Conservation (phyloP, 1,284 basidiomycete genomes). For the Fistulina hepatica region DNA sequence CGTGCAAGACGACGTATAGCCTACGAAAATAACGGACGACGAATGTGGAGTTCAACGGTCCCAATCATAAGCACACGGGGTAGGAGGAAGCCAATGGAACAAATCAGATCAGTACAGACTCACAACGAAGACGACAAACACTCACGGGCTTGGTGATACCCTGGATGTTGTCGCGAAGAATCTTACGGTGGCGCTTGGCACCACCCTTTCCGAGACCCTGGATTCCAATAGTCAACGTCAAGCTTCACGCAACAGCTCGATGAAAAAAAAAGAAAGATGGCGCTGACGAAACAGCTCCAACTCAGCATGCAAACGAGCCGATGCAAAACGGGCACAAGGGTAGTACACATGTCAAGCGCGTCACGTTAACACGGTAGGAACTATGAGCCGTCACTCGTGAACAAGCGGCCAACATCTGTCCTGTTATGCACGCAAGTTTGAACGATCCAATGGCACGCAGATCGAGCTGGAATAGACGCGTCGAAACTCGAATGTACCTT, state of each 20-base stretch:
- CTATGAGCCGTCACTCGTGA: too few species aligned
- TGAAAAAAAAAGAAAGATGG: constrained; percentile 3
- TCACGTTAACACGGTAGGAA: too few species aligned
- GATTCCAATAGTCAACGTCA: background rate
- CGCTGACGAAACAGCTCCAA: background rate
- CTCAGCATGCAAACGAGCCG: too few species aligned
- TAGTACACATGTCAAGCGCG: too few species aligned
- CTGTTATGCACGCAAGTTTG: too few species aligned
- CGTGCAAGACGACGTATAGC: constrained; percentile 80
- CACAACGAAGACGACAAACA: background rate
- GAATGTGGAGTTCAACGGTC: background rate
- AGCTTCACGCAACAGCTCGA: background rate
- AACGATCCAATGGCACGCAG: too few species aligned
- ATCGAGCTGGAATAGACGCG: too few species aligned
- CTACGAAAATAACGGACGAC: constrained; percentile 10
- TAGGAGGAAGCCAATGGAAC: too few species aligned
- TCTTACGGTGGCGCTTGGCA: constrained; percentile 66
- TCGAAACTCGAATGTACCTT: constrained; percentile 23
- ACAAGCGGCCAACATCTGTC: too few species aligned
- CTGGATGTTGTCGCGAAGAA: constrained; percentile 69
- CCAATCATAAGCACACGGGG: too few species aligned
- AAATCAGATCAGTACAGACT: constrained; percentile 15
- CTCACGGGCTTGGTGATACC: constrained; percentile 17
- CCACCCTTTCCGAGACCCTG: constrained; percentile 59
- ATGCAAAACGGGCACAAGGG: too few species aligned